Percentiles rank a stretch among this genome's conserved stretches.
phyloP scores from a whole-genome alignment of 306 rosid genomes.

The Trifolium dubium region DNA sequence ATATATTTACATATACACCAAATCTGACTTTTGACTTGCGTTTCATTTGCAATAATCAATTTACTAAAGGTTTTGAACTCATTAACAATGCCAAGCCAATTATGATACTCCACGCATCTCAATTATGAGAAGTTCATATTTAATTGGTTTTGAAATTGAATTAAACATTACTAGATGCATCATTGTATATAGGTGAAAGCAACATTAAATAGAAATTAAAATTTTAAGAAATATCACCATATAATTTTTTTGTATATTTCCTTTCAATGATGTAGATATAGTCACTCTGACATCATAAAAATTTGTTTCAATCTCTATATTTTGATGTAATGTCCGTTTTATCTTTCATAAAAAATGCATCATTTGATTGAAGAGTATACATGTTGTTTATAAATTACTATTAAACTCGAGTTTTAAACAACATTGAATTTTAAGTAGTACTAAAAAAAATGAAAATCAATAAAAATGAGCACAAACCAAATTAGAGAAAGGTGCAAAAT shows the following conservation, averaged over 20 bases:
- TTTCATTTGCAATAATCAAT: slow-evolving; percentile 19
- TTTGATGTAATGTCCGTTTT: too few species aligned
- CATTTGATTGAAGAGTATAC: too few species aligned
- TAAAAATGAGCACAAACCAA: neutral
- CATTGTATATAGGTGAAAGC: slow-evolving; percentile 38
- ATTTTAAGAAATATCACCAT: neutral
- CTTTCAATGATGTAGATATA: slow-evolving; percentile 43
- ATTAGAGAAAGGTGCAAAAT: neutral
- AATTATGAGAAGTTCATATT: slow-evolving; percentile 16
- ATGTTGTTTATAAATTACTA: too few species aligned
- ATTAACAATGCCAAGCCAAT: slow-evolving; percentile 24
- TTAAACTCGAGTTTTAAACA: too few species aligned
- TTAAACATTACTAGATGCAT: slow-evolving; percentile 39
- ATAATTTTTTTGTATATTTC: too few species aligned
- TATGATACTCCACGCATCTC: slow-evolving; percentile 11
- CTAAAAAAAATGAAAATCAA: neutral
- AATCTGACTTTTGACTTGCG: slow-evolving; percentile 35
- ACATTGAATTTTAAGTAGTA: too few species aligned
- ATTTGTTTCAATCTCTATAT: too few species aligned
- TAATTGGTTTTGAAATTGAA: slow-evolving; percentile 35
- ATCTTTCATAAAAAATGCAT: too few species aligned
- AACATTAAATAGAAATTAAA: slow-evolving; percentile 19
- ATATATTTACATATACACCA: neutral
- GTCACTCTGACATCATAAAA: slow-evolving; percentile 39
- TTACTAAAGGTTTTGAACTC: slow-evolving; percentile 22